Percentiles rank a stretch among this genome's conserved stretches.
Evolutionary conservation across 306 rosid genomes (phyloP).

Genomic region (Luffa aegyptiaca): DNA sequence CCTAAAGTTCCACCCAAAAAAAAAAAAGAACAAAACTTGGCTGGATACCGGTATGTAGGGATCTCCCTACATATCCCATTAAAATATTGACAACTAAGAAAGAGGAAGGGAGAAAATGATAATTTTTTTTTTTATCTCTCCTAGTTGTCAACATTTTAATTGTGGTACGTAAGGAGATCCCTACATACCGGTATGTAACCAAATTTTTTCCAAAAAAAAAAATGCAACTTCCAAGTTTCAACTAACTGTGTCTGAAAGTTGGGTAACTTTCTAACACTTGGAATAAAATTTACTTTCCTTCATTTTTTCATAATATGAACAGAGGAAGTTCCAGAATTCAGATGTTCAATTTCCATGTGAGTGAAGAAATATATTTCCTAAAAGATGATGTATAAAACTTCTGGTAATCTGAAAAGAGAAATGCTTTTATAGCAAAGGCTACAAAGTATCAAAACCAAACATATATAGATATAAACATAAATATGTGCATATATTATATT

Average conservation of each 20-base stretch:
- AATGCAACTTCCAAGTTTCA: neutral
- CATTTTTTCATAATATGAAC: neutral
- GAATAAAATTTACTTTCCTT: neutral
- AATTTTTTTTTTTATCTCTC: too few species aligned
- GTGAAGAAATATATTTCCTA: neutral
- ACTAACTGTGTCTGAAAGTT: neutral
- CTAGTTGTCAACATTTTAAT: too few species aligned
- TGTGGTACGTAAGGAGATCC: too few species aligned
- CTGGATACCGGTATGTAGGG: too few species aligned
- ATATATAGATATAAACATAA: neutral
- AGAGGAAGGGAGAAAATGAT: too few species aligned
- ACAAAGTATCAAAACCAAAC: neutral
- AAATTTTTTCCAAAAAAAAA: too few species aligned
- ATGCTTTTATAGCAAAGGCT: neutral
- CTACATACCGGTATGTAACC: too few species aligned
- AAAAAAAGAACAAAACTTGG: too few species aligned
- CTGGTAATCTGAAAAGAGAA: neutral
- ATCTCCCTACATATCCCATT: too few species aligned
- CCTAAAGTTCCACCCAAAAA: neutral
- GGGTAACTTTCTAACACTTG: neutral
- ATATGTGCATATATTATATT: neutral
- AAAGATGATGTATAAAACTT: neutral
- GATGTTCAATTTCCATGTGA: neutral
- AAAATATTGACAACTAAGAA: too few species aligned
- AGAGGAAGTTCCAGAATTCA: neutral